Evolutionary conservation across 2,329 filamentous ascomycete genomes (phyloP).

Genomic region (Hymenoscyphus repandus): DNA sequence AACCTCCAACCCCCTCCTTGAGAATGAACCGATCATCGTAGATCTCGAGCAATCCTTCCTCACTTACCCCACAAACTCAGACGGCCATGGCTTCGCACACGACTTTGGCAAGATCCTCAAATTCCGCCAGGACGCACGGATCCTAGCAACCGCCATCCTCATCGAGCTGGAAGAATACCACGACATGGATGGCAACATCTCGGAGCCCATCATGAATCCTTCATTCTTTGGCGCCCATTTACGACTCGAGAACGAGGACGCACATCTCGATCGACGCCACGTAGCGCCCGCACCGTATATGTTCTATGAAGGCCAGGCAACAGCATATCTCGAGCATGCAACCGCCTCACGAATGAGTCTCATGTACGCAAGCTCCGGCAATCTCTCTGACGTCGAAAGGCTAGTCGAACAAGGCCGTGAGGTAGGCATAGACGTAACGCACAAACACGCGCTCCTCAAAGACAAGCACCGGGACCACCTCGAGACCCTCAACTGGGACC

Average conservation of each 20-base stretch:
- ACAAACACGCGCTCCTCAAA: slow-evolving; percentile 39
- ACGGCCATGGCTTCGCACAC: slow-evolving; percentile 32
- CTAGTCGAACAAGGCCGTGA: slow-evolving; percentile 35
- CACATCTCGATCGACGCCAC: slow-evolving; percentile 32
- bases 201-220: slow-evolving; percentile 23
- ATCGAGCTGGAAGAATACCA: slow-evolving; percentile 28
- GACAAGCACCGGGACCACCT: slow-evolving; percentile 32
- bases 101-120: slow-evolving; percentile 38
- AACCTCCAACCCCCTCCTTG: neutral
- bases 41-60: slow-evolving; percentile 38
- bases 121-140: slow-evolving; percentile 20
- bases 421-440: slow-evolving; percentile 35
- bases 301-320: slow-evolving; percentile 34
- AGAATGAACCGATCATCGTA: slow-evolving; percentile 31
- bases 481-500: slow-evolving; percentile 39
- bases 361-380: slow-evolving; percentile 41
- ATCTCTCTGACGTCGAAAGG: slow-evolving; percentile 32
- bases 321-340: slow-evolving; percentile 34
- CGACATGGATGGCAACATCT: slow-evolving; percentile 27
- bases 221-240: slow-evolving; percentile 37
- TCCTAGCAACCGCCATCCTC: slow-evolving; percentile 32
- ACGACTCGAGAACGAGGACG: slow-evolving; percentile 28
- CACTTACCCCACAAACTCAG: slow-evolving; percentile 34
- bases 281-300: slow-evolving; percentile 18
- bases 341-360: slow-evolving; percentile 26